Evolutionary conservation across 768 basidiomycete species (phyloP).

Genomic region (Suillus ampliporus): DNA sequence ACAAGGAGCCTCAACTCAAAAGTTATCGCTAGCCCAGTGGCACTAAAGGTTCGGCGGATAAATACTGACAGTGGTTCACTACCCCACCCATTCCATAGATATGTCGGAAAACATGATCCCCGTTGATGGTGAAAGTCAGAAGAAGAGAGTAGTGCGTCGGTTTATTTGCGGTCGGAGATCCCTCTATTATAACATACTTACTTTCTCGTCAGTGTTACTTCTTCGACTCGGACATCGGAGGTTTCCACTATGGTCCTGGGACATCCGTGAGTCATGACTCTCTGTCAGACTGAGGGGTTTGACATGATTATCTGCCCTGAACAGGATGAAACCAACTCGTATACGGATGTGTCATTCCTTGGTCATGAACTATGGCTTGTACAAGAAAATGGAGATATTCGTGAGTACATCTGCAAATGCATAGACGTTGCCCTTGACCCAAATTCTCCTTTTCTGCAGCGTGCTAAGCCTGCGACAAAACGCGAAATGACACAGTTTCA

Average conservation of each 20-base stretch:
- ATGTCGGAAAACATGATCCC: constrained; percentile 57
- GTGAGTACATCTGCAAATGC: constrained; percentile 55
- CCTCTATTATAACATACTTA: constrained; percentile 11
- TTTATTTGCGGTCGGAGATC: constrained; percentile 11
- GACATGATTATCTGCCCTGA: constrained; percentile 7
- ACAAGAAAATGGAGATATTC: constrained; percentile 99
- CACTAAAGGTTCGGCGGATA: neutral
- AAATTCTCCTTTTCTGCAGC: constrained; percentile 49
- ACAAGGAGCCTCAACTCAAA: neutral
- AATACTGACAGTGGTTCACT: neutral
- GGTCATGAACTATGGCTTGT: constrained; percentile 99
- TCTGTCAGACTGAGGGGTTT: neutral
- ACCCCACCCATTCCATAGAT: neutral
- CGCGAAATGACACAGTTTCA: constrained; percentile 99
- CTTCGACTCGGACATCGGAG: constrained; percentile 99
- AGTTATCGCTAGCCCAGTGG: neutral
- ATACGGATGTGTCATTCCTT: constrained; percentile 99
- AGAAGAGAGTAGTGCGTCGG: constrained; percentile 84
- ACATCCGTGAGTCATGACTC: constrained; percentile 70
- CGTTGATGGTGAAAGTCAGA: constrained; percentile 72
- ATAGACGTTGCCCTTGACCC: constrained; percentile 3
- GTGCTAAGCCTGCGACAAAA: constrained; percentile 98
- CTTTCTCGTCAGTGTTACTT: constrained; percentile 83
- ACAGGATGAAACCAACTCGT: constrained; percentile 94
- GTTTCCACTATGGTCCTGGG: constrained; percentile 98